Conservation (phyloP, 257 asterid species). For the Capsicum pubescens region DNA sequence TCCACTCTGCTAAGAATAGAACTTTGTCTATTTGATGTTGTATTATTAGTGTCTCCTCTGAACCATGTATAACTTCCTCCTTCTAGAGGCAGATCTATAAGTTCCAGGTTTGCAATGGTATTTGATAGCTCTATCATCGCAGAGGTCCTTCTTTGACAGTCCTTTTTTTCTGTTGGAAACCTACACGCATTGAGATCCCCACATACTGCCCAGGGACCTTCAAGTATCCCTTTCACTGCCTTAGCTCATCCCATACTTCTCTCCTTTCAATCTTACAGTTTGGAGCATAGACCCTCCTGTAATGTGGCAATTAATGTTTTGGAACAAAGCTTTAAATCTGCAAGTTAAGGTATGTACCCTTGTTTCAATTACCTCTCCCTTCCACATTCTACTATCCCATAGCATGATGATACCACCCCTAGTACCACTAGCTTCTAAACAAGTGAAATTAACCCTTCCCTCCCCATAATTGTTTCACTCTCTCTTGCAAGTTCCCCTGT, state of each 20-base stretch:
- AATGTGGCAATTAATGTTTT: not conserved
- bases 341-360: not conserved
- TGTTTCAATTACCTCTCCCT: not conserved
- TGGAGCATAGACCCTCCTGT: not conserved
- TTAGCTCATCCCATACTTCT: not conserved
- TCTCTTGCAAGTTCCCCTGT: not conserved
- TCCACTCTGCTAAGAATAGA: not conserved
- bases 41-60: not conserved
- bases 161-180: not conserved
- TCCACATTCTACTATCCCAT: not conserved
- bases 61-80: not conserved
- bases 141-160: not conserved
- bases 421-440: not conserved
- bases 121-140: not conserved
- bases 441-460: not conserved
- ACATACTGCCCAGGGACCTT: not conserved
- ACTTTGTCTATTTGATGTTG: not conserved
- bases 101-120: not conserved
- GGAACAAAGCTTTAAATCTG: not conserved
- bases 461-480: not conserved
- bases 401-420: not conserved
- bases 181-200: not conserved
- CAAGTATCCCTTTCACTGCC: not conserved
- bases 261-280: not conserved
- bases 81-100: not conserved